Conservation (phyloP, 176 grass and related monocot species). For the Carex myosuroides region DNA sequence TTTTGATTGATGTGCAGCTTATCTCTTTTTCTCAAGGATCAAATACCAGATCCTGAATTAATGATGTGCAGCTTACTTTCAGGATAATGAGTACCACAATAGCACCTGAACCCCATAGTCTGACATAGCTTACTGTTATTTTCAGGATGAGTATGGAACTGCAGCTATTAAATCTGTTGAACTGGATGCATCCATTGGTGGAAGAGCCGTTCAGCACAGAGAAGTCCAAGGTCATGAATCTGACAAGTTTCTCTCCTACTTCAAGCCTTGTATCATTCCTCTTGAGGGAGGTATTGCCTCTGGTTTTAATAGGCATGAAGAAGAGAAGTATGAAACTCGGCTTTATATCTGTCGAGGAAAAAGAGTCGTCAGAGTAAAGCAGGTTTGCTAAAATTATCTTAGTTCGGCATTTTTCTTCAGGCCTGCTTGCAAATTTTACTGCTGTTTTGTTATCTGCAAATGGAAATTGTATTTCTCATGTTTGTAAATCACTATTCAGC, state of each 20-base stretch:
- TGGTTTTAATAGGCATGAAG: slow-evolving; percentile 36
- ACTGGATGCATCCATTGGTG: slow-evolving; percentile 40
- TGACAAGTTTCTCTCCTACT: slow-evolving; percentile 48
- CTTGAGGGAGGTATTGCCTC: slow-evolving; percentile 43
- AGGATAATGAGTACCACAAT: not conserved
- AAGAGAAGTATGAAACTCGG: slow-evolving; percentile 37
- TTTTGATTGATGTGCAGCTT: too few relatives aligned
- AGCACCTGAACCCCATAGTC: not conserved
- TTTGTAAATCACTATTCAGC: not conserved
- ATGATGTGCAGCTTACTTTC: not conserved
- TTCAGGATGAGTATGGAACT: slow-evolving; percentile 46
- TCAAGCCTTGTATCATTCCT: slow-evolving; percentile 52
- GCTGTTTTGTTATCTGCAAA: not conserved
- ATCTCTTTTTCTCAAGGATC: too few relatives aligned
- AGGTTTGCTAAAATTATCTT: slow-evolving; percentile 22
- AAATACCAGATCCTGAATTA: not conserved
- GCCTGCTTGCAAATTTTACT: not conserved
- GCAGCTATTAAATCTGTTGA: slow-evolving; percentile 41
- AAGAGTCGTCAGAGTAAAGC: slow-evolving; percentile 37
- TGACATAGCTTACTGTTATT: slow-evolving; percentile 17
- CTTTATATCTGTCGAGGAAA: slow-evolving; percentile 43
- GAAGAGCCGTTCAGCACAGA: slow-evolving; percentile 40
- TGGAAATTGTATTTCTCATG: not conserved
- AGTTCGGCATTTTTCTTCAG: not conserved
- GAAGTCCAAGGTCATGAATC: slow-evolving; percentile 48